Evolutionary conservation across 176 grass and related monocot species (phyloP).

Genomic region (Lolium rigidum): DNA sequence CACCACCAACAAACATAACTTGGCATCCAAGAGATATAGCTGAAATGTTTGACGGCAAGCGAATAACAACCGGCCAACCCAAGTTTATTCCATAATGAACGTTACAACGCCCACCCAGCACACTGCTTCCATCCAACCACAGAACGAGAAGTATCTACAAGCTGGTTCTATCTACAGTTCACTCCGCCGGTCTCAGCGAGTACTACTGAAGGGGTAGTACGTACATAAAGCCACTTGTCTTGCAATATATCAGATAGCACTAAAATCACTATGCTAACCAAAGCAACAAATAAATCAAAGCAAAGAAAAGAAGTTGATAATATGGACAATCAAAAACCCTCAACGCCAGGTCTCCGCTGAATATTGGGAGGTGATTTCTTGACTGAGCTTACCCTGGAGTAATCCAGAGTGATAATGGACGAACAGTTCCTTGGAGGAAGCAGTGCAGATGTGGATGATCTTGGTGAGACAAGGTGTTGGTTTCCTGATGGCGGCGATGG

Average conservation of each 20-base stretch:
- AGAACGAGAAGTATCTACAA: constrained; percentile 75
- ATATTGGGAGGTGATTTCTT: constrained; percentile 57
- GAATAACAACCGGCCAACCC: constrained; percentile 25
- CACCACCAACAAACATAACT: constrained; percentile 28
- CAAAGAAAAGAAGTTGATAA: constrained; percentile 35
- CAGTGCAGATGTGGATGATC: constrained; percentile 60
- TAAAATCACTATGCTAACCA: constrained; percentile 52
- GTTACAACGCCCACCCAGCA: constrained; percentile 46
- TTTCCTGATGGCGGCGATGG: constrained; percentile 55
- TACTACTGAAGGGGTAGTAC: constrained; percentile 47
- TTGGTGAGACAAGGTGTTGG: constrained; percentile 46
- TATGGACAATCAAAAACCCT: constrained; percentile 97
- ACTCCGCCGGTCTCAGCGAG: constrained; percentile 37
- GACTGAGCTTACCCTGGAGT: constrained; percentile 54
- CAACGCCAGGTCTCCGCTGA: constrained; percentile 57
- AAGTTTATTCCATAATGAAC: constrained; percentile 51
- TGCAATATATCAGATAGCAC: constrained; percentile 51
- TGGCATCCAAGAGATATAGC: neutral
- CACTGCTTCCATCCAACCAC: constrained; percentile 39
- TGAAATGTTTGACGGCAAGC: constrained; percentile 36
- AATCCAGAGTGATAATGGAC: constrained; percentile 63
- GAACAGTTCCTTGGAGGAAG: constrained; percentile 66
- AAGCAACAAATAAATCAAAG: constrained; percentile 61
- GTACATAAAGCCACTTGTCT: constrained; percentile 55
- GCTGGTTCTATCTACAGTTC: constrained; percentile 76